A percentile compares a stretch with the other conserved stretches of the same genome.
phyloP scores from a whole-genome alignment of 805 yeast genomes.

The Isabelozyma heimii region DNA sequence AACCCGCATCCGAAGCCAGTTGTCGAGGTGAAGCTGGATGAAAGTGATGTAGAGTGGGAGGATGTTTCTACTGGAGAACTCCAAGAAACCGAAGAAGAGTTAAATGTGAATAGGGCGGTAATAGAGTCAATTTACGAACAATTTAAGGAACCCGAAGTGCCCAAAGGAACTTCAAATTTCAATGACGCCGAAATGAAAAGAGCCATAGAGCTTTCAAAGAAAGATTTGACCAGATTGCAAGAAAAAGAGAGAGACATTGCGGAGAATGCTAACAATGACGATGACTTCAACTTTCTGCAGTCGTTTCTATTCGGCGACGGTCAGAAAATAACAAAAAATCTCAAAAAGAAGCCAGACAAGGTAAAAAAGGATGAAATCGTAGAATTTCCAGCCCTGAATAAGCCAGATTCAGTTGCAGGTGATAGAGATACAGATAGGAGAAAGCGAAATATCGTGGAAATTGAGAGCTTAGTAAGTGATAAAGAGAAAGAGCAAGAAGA shows the following conservation, averaged over 20 bases:
- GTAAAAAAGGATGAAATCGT: constrained; percentile 4
- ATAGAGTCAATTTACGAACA: constrained; percentile 36
- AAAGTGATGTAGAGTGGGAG: constrained; percentile 63
- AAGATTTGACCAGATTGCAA: constrained; percentile 32
- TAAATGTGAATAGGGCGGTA: constrained; percentile 24
- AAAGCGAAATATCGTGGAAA: constrained; percentile 13
- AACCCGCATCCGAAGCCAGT: not conserved
- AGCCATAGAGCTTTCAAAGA: constrained; percentile 49
- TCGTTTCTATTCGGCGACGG: not conserved
- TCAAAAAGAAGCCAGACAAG: constrained; percentile 1
- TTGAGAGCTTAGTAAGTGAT: constrained; percentile 10
- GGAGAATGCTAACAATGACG: not conserved
- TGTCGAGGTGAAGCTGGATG: constrained; percentile 12
- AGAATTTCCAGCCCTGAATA: not conserved
- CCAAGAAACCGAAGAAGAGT: constrained; percentile 25
- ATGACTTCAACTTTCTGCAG: not conserved
- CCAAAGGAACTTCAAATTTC: constrained; percentile 6
- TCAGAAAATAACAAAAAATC: constrained; percentile 1
- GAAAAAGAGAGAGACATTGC: constrained; percentile 19
- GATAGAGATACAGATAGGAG: constrained; percentile 3
- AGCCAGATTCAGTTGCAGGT: no score
- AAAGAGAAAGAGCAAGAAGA: constrained; percentile 1
- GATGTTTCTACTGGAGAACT: constrained; percentile 53
- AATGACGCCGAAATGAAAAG: constrained; percentile 38
- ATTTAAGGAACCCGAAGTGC: constrained; percentile 13